Conservation (phyloP, 169 alveolate genomes). For the Babesia ovis region DNA sequence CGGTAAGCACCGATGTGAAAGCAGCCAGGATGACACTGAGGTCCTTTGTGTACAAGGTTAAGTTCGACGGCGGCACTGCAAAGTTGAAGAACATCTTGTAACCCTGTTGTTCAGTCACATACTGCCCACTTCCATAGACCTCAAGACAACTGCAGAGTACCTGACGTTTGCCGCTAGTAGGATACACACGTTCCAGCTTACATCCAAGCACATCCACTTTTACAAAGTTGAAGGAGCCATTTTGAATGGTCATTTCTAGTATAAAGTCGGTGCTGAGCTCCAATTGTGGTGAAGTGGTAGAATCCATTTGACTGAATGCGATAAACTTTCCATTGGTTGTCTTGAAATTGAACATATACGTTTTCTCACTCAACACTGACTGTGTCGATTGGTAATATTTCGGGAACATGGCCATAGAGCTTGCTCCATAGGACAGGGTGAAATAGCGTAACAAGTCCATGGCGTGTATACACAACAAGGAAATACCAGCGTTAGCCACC, state of each 20-base stretch:
- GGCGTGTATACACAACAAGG: conserved; percentile 54
- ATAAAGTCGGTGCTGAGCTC: conserved; percentile 69
- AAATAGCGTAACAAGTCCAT: conserved; percentile 65
- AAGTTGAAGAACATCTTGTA: conserved; percentile 58
- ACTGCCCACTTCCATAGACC: conserved; percentile 60
- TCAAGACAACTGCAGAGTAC: conserved; percentile 48
- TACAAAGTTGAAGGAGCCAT: conserved; percentile 38
- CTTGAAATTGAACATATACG: conserved; percentile 40
- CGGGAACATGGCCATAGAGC: conserved; percentile 57
- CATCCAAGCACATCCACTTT: conserved; percentile 60
- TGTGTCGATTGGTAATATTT: conserved; percentile 26
- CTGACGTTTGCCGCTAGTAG: conserved; percentile 45
- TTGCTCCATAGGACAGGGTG: conserved; percentile 46
- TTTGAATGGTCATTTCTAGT: conserved; percentile 51
- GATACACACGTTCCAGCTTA: conserved; percentile 60
- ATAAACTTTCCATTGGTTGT: conserved; percentile 65
- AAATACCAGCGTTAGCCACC: conserved; percentile 64
- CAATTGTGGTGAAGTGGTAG: conserved; percentile 61
- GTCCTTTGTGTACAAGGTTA: conserved; percentile 60
- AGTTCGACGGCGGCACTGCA: conserved; percentile 51
- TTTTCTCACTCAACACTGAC: conserved; percentile 18
- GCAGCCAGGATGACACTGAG: conserved; percentile 52
- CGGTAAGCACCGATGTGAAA: conserved; percentile 46
- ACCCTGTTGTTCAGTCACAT: conserved; percentile 40
- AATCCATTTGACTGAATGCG: conserved; percentile 66